Percentiles rank a stretch among this genome's conserved stretches.
These are phyloP conservation scores for Phoma sp. DNA, from an alignment of 2,329 filamentous ascomycete genomes.

Conservation along the genomic window DNA sequence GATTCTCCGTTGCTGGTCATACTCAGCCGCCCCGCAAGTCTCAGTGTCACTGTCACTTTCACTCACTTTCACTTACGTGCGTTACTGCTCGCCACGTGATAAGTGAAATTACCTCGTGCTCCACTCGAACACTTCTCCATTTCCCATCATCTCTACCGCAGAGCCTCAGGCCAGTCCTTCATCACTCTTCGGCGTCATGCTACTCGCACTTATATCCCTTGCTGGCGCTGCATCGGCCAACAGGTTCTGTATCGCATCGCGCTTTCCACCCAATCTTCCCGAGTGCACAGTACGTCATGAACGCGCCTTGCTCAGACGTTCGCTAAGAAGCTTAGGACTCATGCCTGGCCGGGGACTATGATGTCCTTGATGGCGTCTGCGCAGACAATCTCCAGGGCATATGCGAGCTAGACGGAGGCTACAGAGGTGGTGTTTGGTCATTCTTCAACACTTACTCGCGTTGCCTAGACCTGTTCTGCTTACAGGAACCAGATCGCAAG, in stretches of 20 bases:
- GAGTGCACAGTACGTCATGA: not conserved
- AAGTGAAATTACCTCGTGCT: not conserved
- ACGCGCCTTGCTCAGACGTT: not conserved
- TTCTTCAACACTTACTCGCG: not conserved
- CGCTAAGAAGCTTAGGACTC: not conserved
- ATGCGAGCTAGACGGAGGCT: not conserved
- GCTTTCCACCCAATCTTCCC: not conserved
- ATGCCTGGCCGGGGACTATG: not conserved
- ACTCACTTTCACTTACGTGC: not conserved
- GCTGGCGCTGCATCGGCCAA: not conserved
- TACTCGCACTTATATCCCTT: not conserved
- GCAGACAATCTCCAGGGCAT: conserved; percentile 5
- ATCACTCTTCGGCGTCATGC: not conserved
- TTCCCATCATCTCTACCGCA: no score
- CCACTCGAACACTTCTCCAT: not conserved
- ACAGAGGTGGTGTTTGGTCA: not conserved
- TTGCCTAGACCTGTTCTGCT: not conserved
- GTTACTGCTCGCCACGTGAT: not conserved
- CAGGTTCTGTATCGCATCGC: not conserved
- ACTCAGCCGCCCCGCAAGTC: no score
- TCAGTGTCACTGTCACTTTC: not conserved
- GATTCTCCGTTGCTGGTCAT: no score
- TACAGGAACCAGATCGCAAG: not conserved
- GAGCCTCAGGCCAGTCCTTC: not conserved
- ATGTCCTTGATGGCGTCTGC: conserved; percentile 1